Base-by-base conservation (phyloP, 768 basidiomycete genomes). In the Serendipita vermifera region DNA sequence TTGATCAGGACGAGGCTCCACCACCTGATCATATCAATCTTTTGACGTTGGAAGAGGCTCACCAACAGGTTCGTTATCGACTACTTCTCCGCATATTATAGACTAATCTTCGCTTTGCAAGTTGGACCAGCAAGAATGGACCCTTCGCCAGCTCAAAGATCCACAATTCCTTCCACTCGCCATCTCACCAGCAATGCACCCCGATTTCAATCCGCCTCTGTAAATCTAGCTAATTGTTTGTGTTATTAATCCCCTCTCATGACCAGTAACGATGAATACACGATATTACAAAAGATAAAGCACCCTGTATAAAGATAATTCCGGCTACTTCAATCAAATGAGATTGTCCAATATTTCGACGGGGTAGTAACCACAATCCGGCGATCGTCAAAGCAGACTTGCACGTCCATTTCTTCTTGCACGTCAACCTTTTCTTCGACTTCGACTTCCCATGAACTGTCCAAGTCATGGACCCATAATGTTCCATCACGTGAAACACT, bases 1-100 rank as follows among this genome's bases (percentile, higher is more conserved):
- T 80, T 53, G 69, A 32, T 4, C 56, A 72, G 73, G 73, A 75
- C 24, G 75, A 70, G 27, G 71, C 77, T 20, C 67, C 64, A 35
- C 59, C 77, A 29, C 85, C 85, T 6, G 79, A 86, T 59, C 83
- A 88, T 61, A 87, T 89, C 85, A 85, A 88, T 63, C 67, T 89
- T 20, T 63, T 89, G 13, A 73, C 82, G 6, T 70, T 70, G 9
- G 51, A 64, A 3, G 80, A 84, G 38, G 83, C 84, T 9, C 62
- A 73, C 15, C 69, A 69, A 33, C 82, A 87, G 65, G 87, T 20
- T 51, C 33, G 9, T 27, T 17, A 15, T 31, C 17, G 3, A 27
- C 32, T 15, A 7, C 24, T 14, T 7, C 14, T 26, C 13, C 24
- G 22, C 27, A 13, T 38, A 13, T 55, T 7, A 7, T 14, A 11